Conservation (phyloP, 1,284 basidiomycete species). For the Apiotrichum gamsii region DNA sequence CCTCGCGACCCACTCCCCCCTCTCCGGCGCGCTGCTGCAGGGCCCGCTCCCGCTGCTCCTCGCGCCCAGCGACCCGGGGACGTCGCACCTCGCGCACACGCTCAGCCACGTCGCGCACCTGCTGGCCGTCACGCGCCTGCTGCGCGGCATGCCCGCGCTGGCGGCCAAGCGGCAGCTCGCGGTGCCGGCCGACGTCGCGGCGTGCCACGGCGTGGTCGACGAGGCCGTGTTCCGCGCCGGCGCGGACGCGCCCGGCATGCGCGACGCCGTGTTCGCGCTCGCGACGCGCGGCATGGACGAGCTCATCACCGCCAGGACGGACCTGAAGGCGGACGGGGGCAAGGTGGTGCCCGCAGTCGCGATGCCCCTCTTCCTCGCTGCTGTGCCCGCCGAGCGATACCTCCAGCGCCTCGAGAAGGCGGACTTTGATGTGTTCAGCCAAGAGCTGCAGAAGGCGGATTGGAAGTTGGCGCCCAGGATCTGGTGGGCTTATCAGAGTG, state of each 20-base stretch:
- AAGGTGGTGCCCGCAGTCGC: conserved; percentile 57
- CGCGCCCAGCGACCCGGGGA: conserved; percentile 52
- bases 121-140: conserved; percentile 52
- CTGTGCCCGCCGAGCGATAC: conserved; percentile 69
- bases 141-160: conserved; percentile 71
- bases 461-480: conserved; percentile 83
- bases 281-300: conserved; percentile 88
- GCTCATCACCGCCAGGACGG: conserved; percentile 70
- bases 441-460: conserved; percentile 62
- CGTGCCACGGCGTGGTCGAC: conserved; percentile 71
- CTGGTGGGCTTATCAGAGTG: conserved; percentile 58
- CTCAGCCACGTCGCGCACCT: conserved; percentile 51
- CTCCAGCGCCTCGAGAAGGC: conserved; percentile 65
- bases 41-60: conserved; percentile 67
- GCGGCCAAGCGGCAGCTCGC: conserved; percentile 63
- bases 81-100: conserved; percentile 63
- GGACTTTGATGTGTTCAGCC: conserved; percentile 77
- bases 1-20: conserved; percentile 66
- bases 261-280: conserved; percentile 74
- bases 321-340: conserved; percentile 61
- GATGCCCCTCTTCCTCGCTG: conserved; percentile 71
- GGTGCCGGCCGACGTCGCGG: conserved; percentile 77
- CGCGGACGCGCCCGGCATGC: conserved; percentile 52
- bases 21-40: conserved; percentile 72
- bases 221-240: conserved; percentile 78